Conservation (phyloP, 2,329 filamentous ascomycete genomes). For the Alternaria rosae region DNA sequence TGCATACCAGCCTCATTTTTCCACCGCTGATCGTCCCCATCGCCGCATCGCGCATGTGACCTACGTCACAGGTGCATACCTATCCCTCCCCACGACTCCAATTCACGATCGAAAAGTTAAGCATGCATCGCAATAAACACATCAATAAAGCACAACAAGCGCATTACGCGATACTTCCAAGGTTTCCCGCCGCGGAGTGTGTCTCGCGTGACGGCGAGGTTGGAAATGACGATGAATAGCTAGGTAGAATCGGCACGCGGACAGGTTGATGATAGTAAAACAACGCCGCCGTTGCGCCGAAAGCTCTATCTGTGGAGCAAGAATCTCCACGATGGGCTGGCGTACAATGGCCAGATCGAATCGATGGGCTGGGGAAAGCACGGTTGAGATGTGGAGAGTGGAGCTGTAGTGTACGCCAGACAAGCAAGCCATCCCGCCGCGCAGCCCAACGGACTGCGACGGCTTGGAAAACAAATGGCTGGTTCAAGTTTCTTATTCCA, state of each 20-base stretch:
- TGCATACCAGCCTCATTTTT: conserved; percentile 8
- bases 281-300: background rate
- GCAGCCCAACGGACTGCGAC: background rate
- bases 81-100: background rate
- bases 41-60: background rate
- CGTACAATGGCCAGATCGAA: background rate
- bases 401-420: background rate
- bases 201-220: background rate
- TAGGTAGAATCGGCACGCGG: background rate
- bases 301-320: background rate
- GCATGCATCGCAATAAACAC: background rate
- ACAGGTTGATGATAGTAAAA: background rate
- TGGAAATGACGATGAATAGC: background rate
- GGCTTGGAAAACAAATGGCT: background rate
- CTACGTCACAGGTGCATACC: background rate
- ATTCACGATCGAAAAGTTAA: background rate
- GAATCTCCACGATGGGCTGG: background rate
- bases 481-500: conserved; percentile 1
- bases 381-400: background rate
- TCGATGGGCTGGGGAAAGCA: background rate
- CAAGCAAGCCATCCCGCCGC: background rate
- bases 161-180: background rate
- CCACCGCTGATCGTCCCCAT: background rate
- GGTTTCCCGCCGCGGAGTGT: background rate
- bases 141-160: background rate